Percentiles rank a stretch among this genome's conserved stretches.
phyloP scores from a whole-genome alignment of 1,284 basidiomycete genomes.

The Irpex lacteus region DNA sequence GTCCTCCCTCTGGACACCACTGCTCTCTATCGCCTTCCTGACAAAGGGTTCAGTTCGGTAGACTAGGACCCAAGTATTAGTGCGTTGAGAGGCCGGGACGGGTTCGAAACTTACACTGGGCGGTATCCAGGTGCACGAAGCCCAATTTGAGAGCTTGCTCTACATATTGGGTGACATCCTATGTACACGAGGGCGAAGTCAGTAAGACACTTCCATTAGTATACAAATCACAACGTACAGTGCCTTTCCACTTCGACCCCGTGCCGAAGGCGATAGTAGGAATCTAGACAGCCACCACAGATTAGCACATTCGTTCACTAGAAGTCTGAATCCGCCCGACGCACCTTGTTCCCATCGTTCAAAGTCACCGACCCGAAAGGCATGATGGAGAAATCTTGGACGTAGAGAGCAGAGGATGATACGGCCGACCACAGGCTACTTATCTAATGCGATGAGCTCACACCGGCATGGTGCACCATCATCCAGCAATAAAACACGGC shows the following conservation, averaged over 20 bases:
- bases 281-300: constrained; percentile 19
- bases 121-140: constrained; percentile 34
- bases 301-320: neutral
- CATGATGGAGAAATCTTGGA: constrained; percentile 18
- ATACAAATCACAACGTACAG: constrained; percentile 17
- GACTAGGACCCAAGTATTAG: no score
- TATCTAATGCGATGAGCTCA: neutral
- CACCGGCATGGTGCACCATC: neutral
- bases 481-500: neutral
- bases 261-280: constrained; percentile 32
- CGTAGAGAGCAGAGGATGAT: neutral
- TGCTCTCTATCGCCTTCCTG: constrained; percentile 35
- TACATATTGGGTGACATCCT: constrained; percentile 35
- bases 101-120: no score
- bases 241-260: constrained; percentile 32
- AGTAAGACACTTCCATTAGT: neutral
- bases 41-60: constrained; percentile 41
- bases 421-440: neutral
- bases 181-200: neutral
- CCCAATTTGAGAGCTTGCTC: constrained; percentile 33
- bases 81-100: no score
- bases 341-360: constrained; percentile 30
- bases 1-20: constrained; percentile 31
- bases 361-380: constrained; percentile 27
- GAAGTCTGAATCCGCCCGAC: neutral